phyloP scores from a whole-genome alignment of 345 rosid species.

The Ailanthus altissimus region DNA sequence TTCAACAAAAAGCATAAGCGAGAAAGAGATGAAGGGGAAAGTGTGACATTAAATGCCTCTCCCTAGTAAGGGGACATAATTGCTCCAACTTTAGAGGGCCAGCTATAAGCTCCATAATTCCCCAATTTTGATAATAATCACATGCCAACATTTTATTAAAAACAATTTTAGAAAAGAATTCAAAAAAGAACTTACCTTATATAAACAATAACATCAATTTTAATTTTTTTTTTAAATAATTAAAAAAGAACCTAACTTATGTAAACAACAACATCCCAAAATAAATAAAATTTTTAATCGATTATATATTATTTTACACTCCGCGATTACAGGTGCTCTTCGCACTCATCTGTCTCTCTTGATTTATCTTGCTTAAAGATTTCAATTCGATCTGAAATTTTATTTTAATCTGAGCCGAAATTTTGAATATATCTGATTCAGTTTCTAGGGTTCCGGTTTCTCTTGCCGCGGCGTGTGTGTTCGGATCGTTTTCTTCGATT shows the following conservation, averaged over 20 bases:
- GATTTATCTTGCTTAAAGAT: background rate
- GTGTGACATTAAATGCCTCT: constrained; percentile 8
- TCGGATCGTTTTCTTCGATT: background rate
- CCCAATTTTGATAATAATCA: background rate
- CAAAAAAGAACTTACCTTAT: background rate
- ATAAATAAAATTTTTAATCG: no score
- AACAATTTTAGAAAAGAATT: background rate
- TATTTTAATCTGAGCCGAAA: background rate
- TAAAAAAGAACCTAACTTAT: background rate
- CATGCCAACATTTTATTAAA: no score
- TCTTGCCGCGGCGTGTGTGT: background rate
- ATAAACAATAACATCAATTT: background rate
- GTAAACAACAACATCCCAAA: background rate
- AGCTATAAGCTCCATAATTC: background rate
- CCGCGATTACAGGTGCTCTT: constrained; percentile 24
- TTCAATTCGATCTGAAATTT: constrained; percentile 8
- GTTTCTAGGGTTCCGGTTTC: constrained; percentile 12
- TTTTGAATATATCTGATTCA: background rate
- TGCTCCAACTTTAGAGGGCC: background rate
- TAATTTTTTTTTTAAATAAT: no score
- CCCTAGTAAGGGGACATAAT: constrained; percentile 5
- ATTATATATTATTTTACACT: background rate
- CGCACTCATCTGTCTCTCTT: background rate
- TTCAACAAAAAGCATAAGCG: no score
- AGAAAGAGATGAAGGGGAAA: background rate